Evolutionary conservation across 192 early-diverging fungal genomes (phyloP), one percentile per base, ranked within the genome.

Genomic region (Coemansia sp.): DNA sequence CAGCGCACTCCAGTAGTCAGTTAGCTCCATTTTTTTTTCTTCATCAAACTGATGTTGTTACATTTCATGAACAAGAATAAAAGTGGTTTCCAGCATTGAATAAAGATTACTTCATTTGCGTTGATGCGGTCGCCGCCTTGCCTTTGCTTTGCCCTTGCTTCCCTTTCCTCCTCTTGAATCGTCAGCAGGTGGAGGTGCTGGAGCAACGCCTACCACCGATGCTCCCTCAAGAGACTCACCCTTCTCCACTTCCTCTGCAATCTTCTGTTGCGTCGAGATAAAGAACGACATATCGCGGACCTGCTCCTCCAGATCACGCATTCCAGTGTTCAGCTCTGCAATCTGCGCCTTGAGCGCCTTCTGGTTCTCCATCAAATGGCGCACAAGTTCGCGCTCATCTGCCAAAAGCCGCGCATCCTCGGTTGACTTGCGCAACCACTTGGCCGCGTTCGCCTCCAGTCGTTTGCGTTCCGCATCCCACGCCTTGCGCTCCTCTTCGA

Each of bases 281-380:
- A 90, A 96, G 62, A 92, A 89, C 89, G 94, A 92, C 71, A 99
- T 74, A 69, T 99, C 95, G n/a, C 89, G 76, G 6, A 98, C 87
- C 84, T 97, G 93, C 46, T 96, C 95, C 65, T 85, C 84, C 64
- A 95, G 66, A 24, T 95, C 93, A 20, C 67, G 71, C 20, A 93
- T 84, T 48, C 82, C 82, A 0, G 73, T 65, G 30, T 89, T 87
- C 57, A 92, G 88, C 15, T 74, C 76, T 21, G 81, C 75, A 4
- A 94, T 67, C 39, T 85, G 70, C 33, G 23, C 49, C 63, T 89
- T 84, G 26, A 92, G 77, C 10, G 68, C 69, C 2, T 82, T 76
- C 67, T 94, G 92, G 65, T 95, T 94, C 7, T 78, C 84, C 48
- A 81, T n/a, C 43, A 90, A 64, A 10, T 84, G 84, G 30, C 59